Conservation (phyloP, 768 basidiomycete species). For the Russula emetica region DNA sequence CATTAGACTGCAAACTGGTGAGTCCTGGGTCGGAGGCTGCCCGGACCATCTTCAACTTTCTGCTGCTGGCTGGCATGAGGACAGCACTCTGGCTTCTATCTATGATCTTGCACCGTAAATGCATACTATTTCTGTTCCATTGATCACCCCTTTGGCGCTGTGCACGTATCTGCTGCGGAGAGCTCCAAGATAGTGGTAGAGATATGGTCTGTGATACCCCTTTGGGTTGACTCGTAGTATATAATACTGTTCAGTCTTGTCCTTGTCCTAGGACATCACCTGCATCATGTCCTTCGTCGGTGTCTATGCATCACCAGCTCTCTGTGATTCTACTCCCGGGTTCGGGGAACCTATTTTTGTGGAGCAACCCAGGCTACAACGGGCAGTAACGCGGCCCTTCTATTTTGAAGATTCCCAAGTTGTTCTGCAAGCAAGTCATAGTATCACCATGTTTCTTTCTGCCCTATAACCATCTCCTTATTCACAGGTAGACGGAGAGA, state of each 20-base stretch:
- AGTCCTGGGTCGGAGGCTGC: no score
- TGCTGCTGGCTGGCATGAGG: no score
- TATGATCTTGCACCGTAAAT: not conserved
- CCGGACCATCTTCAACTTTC: no score
- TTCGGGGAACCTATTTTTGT: no score
- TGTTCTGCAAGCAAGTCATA: conserved; percentile 5
- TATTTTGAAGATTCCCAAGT: conserved; percentile 17
- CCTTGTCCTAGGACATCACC: no score
- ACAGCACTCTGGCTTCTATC: not conserved
- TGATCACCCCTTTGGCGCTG: not conserved
- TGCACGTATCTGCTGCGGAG: not conserved
- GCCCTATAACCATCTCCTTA: not conserved
- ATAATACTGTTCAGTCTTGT: not conserved
- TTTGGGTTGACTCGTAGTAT: not conserved
- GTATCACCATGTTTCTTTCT: not conserved
- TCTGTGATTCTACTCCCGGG: no score
- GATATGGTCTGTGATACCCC: not conserved
- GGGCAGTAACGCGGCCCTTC: not conserved
- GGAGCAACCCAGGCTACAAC: no score
- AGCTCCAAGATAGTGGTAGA: not conserved
- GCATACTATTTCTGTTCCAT: not conserved
- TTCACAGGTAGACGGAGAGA: conserved; percentile 24
- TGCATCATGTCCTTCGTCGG: not conserved
- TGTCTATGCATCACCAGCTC: no score
- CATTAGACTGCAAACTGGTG: no score